phyloP scores from a whole-genome alignment of 352 stramenopile species.

The Phytophthora sp. region DNA sequence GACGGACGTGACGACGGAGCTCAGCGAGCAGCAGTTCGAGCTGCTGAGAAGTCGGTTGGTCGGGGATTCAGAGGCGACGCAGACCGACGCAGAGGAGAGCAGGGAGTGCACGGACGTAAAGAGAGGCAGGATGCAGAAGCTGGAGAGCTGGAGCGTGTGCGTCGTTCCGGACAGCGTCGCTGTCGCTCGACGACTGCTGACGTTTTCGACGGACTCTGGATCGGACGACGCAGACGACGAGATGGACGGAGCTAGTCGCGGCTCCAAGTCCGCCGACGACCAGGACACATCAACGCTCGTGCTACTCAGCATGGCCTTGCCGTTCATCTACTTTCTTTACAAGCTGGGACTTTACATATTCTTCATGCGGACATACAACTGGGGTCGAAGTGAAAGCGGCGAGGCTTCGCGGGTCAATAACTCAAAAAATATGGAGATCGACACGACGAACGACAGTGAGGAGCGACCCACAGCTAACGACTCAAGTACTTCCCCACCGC shows the following conservation, averaged over 20 bases:
- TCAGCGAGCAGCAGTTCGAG: slow-evolving; percentile 27
- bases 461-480: slow-evolving; percentile 30
- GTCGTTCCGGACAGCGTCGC: slow-evolving; percentile 14
- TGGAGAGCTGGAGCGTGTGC: slow-evolving; percentile 27
- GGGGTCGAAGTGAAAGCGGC: not conserved
- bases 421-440: slow-evolving; percentile 6
- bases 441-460: slow-evolving; percentile 23
- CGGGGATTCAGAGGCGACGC: not conserved
- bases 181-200: slow-evolving; percentile 16
- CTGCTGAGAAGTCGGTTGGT: slow-evolving; percentile 12
- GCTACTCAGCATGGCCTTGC: slow-evolving; percentile 35
- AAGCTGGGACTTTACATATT: slow-evolving; percentile 45
- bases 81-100: not conserved
- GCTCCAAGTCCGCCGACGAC: slow-evolving; percentile 4
- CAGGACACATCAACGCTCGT: slow-evolving; percentile 37
- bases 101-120: slow-evolving; percentile 8
- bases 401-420: not conserved
- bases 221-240: not conserved
- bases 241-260: slow-evolving; percentile 1
- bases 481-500: slow-evolving; percentile 32
- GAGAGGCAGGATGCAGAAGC: slow-evolving; percentile 10
- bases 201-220: not conserved
- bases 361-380: slow-evolving; percentile 37
- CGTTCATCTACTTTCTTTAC: slow-evolving; percentile 48
- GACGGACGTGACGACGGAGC: slow-evolving; percentile 5